Base-by-base conservation (phyloP, 225 moss, liverwort and hornwort genomes). In the Takakia lepidozioides region DNA sequence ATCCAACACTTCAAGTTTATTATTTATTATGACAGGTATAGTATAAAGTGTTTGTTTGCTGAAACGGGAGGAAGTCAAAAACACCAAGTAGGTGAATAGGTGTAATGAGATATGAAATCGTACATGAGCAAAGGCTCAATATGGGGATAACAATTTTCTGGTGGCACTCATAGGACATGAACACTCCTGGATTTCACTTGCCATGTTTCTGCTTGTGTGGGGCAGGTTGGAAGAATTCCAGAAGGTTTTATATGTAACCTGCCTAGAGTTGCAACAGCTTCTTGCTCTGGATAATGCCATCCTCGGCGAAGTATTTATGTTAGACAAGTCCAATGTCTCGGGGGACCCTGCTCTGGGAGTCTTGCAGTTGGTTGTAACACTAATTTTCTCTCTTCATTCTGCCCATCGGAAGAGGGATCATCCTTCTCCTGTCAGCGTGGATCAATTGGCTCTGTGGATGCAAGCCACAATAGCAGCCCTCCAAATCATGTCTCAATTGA, bases 321-420 rank as follows among this genome's bases (percentile, higher is more conserved):
- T 66, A 1, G 69, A 70, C 56, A 73, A 69, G 35, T 59, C 60
- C 6, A 60, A 66, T 34, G 43, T 48, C 29, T 62, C 49, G 23
- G 62, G 53, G 60, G 71, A 67, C 53, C 66, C 69, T 55, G 62
- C 63, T 9, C 73, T 73, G 49, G 66, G 53, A 45, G 60, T 70
- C 38, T 62, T 78, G 66, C 78, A 73, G 38, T 73, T 73, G 25
- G 69, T 73, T 28, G 66, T 78, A 35, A 38, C 65, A 24, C 45
- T 78, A 27, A 78, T 78, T 28, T 65, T 78, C 36, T 66, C 73
- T 26, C 52, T 78, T 19, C 66, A 78, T 56, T 49, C 62, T 27
- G 3, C 21, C n/a, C 65, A 25, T 58, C 72, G 65, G 57, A 68
- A 40, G 19, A 56, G 15, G 24, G 40, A 56, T 19, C 19, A 15